phyloP scores from a whole-genome alignment of 108 stramenopile genomes.

The Fistulifera pelliculosa region DNA sequence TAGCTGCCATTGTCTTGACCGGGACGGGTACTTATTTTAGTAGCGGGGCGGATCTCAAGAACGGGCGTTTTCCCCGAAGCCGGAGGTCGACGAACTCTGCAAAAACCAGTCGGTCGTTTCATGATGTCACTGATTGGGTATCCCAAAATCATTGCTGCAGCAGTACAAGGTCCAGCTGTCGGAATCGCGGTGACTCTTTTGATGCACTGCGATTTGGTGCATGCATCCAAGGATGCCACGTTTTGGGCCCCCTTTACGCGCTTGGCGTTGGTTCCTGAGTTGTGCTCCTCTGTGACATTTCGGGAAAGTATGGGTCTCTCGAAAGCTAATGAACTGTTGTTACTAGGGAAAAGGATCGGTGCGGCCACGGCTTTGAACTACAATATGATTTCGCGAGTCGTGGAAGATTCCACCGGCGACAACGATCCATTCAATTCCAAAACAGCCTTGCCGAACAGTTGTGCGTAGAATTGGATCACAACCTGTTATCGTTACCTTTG shows the following conservation, averaged over 20 bases:
- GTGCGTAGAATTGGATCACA: slow-evolving; percentile 16
- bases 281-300: slow-evolving; percentile 37
- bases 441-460: slow-evolving; percentile 21
- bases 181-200: slow-evolving; percentile 47
- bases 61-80: slow-evolving; percentile 10
- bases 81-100: slow-evolving; percentile 11
- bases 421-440: slow-evolving; percentile 11
- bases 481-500: slow-evolving; percentile 16
- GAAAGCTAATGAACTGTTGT: slow-evolving; percentile 37
- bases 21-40: slow-evolving; percentile 44
- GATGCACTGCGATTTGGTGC: slow-evolving; percentile 39
- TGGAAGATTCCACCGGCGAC: slow-evolving; percentile 10
- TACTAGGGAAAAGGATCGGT: slow-evolving; percentile 33
- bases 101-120: slow-evolving; percentile 26
- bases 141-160: slow-evolving; percentile 43
- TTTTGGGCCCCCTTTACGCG: slow-evolving; percentile 58
- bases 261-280: slow-evolving; percentile 44
- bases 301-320: slow-evolving; percentile 29
- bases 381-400: slow-evolving; percentile 30
- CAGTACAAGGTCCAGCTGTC: slow-evolving; percentile 59
- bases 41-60: slow-evolving; percentile 41
- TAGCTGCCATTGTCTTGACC: slow-evolving; percentile 35
- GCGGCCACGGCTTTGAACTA: slow-evolving; percentile 31
- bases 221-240: slow-evolving; percentile 27
- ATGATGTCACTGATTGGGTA: slow-evolving; percentile 34